Conservation (phyloP, 192 early-diverging fungal genomes). For the Coemansia sp. region DNA sequence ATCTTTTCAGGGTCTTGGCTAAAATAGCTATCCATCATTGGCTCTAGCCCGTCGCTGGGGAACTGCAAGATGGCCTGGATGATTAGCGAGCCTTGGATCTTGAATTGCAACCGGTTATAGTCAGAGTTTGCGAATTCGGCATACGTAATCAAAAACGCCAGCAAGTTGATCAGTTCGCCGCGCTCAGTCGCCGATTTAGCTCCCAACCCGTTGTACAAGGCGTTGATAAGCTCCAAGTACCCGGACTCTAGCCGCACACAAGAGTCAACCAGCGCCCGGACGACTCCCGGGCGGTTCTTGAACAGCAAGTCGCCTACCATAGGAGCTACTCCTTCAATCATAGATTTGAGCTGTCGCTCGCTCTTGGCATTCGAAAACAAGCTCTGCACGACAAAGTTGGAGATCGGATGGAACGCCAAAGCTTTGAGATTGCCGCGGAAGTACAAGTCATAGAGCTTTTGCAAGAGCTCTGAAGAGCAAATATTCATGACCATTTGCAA, state of each 20-base stretch:
- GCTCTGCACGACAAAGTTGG: constrained; percentile 87
- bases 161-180: constrained; percentile 62
- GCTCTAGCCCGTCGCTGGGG: constrained; percentile 65
- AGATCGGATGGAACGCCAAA: constrained; percentile 67
- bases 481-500: constrained; percentile 70
- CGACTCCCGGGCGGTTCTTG: constrained; percentile 69
- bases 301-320: constrained; percentile 66
- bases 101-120: constrained; percentile 55
- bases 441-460: constrained; percentile 66
- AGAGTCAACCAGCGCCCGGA: constrained; percentile 70
- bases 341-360: constrained; percentile 61
- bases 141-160: constrained; percentile 64
- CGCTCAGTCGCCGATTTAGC: constrained; percentile 38
- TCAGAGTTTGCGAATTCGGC: constrained; percentile 55
- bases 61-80: constrained; percentile 67
- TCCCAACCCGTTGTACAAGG: constrained; percentile 60
- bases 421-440: constrained; percentile 64
- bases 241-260: constrained; percentile 61
- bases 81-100: constrained; percentile 70
- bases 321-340: constrained; percentile 65
- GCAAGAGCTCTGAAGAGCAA: constrained; percentile 59
- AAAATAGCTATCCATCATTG: constrained; percentile 45
- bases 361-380: constrained; percentile 67
- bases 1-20: constrained; percentile 9
- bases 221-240: constrained; percentile 65